Evolutionary conservation across 306 rosid species (phyloP).

Genomic region (Abrus precatorius): DNA sequence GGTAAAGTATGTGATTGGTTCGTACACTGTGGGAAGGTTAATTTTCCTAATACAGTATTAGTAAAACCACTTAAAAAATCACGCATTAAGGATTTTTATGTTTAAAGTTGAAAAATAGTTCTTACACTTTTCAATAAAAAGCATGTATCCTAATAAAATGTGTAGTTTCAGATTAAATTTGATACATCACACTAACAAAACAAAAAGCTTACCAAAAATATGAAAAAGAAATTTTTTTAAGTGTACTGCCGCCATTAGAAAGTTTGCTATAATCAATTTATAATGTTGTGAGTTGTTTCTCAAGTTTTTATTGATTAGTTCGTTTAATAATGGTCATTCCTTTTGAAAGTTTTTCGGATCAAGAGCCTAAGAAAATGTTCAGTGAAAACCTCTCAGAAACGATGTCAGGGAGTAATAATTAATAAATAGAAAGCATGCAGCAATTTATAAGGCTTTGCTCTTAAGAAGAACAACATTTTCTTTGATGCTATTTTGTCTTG

Average conservation of each 20-base stretch:
- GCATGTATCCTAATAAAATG: too few relatives aligned
- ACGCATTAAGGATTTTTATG: too few relatives aligned
- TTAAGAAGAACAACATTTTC: slow-evolving; percentile 23
- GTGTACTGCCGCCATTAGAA: too few relatives aligned
- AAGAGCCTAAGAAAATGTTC: neutral
- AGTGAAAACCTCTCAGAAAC: neutral
- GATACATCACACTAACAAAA: too few relatives aligned
- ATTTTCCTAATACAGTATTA: neutral
- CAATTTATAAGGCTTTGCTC: slow-evolving; percentile 26
- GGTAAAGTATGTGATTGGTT: neutral
- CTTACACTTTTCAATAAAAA: too few relatives aligned
- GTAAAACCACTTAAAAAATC: neutral
- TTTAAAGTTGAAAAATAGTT: too few relatives aligned
- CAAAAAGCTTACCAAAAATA: too few relatives aligned
- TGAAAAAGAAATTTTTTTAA: too few relatives aligned
- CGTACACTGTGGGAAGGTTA: neutral
- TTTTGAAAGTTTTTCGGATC: neutral
- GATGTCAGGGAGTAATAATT: neutral
- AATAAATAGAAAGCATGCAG: slow-evolving; percentile 18
- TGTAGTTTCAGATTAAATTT: too few relatives aligned
- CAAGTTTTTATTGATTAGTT: neutral
- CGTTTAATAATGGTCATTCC: neutral
- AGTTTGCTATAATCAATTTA: neutral
- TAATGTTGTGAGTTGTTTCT: neutral
- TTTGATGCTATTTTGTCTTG: slow-evolving; percentile 54